These are phyloP conservation scores for Colletotrichum scovillei DNA, from an alignment of 2,329 filamentous ascomycete species.

Conservation along the genomic window DNA sequence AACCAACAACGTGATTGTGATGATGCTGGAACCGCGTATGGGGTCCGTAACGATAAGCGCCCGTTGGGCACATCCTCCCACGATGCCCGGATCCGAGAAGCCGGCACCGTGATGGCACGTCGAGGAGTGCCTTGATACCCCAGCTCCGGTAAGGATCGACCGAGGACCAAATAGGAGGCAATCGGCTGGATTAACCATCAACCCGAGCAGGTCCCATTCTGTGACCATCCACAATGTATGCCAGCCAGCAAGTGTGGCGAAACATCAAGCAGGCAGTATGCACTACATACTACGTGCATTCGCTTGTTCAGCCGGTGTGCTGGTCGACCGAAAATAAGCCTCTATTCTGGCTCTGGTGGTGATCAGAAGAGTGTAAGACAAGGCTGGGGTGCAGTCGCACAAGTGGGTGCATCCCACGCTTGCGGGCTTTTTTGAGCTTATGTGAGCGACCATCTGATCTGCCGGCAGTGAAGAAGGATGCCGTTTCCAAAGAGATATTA, in stretches of 20 bases:
- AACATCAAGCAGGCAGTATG: neutral
- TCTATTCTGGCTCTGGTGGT: neutral
- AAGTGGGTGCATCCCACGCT: conserved; percentile 7
- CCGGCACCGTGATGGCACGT: neutral
- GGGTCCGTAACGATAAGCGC: conserved; percentile 6
- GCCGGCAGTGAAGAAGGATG: conserved; percentile 2
- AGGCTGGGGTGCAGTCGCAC: neutral
- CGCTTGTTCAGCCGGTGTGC: neutral
- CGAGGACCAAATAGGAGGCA: too few relatives aligned
- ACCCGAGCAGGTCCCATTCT: neutral
- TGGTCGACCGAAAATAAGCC: neutral
- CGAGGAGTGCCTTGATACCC: neutral
- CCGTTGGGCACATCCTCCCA: conserved; percentile 3
- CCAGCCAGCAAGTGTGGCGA: neutral
- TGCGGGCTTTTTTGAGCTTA: conserved; percentile 10
- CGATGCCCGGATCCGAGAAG: conserved; percentile 18
- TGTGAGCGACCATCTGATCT: conserved; percentile 22
- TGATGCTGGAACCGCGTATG: neutral
- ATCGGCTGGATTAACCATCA: conserved; percentile 9
- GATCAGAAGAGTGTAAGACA: neutral
- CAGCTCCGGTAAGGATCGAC: too few relatives aligned
- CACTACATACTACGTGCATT: neutral
- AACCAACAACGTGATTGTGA: conserved; percentile 5
- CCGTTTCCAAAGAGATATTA: conserved; percentile 11
- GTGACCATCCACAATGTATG: neutral